These are phyloP conservation scores for Neonectria hederae DNA, from an alignment of 2,329 filamentous ascomycete species.

Conservation along the genomic window DNA sequence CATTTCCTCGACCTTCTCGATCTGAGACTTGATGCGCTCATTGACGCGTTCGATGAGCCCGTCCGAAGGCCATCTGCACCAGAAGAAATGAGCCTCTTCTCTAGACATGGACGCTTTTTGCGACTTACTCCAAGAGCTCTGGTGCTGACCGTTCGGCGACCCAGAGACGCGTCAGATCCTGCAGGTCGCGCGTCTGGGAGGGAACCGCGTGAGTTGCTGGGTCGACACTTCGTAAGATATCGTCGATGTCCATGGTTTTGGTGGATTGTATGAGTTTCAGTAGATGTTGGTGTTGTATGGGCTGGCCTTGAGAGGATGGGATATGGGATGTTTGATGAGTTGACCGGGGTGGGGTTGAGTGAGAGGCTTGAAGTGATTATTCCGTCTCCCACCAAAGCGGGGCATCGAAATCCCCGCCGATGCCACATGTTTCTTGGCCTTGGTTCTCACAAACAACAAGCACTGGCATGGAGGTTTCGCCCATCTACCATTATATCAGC, in stretches of 20 bases:
- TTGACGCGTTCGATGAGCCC: conserved; percentile 85
- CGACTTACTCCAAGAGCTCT: conserved; percentile 80
- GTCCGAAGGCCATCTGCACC: conserved; percentile 69
- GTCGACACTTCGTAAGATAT: conserved; percentile 80
- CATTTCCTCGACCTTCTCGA: conserved; percentile 77
- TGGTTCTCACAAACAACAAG: not conserved
- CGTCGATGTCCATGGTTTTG: conserved; percentile 76
- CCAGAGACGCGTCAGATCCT: conserved; percentile 91
- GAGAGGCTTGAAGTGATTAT: conserved; percentile 3
- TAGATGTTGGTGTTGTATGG: not conserved
- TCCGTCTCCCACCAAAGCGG: conserved; percentile 17
- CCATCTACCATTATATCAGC: not conserved
- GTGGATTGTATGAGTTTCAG: not conserved
- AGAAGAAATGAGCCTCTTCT: not conserved
- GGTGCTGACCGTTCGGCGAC: conserved; percentile 90
- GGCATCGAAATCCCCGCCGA: conserved; percentile 12
- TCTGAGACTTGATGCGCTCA: conserved; percentile 74
- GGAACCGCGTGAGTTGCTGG: conserved; percentile 64
- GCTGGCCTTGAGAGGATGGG: not conserved
- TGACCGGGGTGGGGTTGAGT: conserved; percentile 14
- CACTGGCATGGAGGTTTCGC: not conserved
- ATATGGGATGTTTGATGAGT: conserved; percentile 6
- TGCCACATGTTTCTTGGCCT: not conserved
- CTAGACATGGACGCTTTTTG: not conserved
- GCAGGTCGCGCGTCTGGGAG: conserved; percentile 77